Conservation (phyloP, 2,329 filamentous ascomycete species). For the Ophiosphaerella narmari region DNA sequence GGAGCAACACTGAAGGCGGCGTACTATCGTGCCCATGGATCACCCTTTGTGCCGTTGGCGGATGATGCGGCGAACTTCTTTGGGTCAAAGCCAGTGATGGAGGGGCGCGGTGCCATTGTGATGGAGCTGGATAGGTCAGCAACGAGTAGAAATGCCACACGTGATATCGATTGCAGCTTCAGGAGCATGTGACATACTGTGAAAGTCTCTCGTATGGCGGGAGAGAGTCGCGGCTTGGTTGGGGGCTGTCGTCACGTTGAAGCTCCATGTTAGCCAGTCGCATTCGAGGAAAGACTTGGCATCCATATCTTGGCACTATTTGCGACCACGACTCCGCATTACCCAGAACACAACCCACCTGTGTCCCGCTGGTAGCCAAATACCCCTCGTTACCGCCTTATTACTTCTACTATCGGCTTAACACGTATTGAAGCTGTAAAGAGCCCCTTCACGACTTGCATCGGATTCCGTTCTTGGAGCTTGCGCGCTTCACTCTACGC, state of each 20-base stretch:
- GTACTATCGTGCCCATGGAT: constrained; percentile 68
- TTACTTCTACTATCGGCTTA: background rate
- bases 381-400: background rate
- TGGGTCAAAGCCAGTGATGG: constrained; percentile 92
- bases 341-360: too few species aligned
- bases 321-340: background rate
- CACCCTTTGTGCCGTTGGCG: constrained; percentile 60
- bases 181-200: constrained; percentile 24
- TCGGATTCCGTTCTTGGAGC: too few species aligned
- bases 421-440: background rate
- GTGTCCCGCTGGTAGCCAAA: background rate
- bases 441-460: too few species aligned
- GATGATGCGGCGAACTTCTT: constrained; percentile 76
- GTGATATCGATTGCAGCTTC: constrained; percentile 4
- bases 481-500: too few species aligned
- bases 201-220: constrained; percentile 27
- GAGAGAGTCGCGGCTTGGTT: constrained; percentile 21
- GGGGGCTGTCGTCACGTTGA: constrained; percentile 24
- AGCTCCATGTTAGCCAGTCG: constrained; percentile 18
- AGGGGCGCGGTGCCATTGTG: constrained; percentile 63
- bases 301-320: background rate
- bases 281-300: constrained; percentile 17
- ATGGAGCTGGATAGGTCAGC: constrained; percentile 32
- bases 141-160: background rate
- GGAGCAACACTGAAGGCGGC: constrained; percentile 22